Conservation (phyloP, 306 rosid species). For the Phaseolus lunatus region DNA sequence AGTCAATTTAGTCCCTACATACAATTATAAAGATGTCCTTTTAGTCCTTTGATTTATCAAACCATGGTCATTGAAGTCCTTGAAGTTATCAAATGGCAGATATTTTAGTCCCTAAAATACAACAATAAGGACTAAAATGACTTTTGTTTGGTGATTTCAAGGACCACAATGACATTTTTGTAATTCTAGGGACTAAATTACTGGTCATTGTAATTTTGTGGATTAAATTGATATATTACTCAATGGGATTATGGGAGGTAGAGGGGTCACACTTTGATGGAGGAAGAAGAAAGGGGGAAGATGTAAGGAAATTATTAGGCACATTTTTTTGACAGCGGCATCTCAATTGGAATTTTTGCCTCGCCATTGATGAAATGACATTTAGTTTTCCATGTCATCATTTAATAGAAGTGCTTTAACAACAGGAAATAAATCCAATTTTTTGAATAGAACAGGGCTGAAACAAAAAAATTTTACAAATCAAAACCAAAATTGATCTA, state of each 20-base stretch:
- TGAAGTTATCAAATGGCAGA: background rate
- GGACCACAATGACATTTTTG: no score
- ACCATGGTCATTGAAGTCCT: background rate
- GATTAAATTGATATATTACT: background rate
- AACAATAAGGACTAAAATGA: background rate
- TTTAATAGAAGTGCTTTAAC: background rate
- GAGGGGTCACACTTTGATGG: background rate
- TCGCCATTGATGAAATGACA: background rate
- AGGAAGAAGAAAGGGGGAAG: background rate
- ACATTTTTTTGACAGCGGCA: background rate
- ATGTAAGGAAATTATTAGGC: background rate
- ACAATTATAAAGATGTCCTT: no score
- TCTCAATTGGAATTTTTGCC: no score
- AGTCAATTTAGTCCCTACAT: no score
- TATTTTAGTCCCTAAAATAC: no score
- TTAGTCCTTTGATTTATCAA: background rate
- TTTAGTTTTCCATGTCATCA: background rate
- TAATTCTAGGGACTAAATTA: no score
- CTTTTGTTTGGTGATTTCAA: no score
- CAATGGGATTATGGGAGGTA: background rate
- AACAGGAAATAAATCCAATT: background rate
- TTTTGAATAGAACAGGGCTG: background rate
- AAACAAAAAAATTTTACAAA: no score
- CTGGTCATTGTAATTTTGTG: no score
- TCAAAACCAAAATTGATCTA: background rate